Evolutionary conservation across 2,329 filamentous ascomycete species (phyloP).

Genomic region (Onygena corvina): DNA sequence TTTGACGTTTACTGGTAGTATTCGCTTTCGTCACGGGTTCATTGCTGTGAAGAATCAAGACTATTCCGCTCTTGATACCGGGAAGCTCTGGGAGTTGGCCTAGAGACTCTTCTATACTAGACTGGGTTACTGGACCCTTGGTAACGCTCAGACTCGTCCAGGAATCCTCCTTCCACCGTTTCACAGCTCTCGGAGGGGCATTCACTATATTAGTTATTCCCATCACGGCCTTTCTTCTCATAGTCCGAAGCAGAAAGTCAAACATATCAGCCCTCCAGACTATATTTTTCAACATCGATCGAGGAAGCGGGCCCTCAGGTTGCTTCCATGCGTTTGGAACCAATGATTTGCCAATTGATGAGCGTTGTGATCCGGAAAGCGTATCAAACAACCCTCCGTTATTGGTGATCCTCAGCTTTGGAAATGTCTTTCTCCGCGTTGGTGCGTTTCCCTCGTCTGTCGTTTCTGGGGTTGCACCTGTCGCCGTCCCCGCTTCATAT

Average conservation of each 20-base stretch:
- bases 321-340: conserved; percentile 29
- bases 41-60: neutral
- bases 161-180: neutral
- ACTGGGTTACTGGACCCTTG: neutral
- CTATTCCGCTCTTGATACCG: neutral
- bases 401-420: conserved; percentile 7
- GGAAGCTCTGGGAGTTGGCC: neutral
- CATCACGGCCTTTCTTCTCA: conserved; percentile 28
- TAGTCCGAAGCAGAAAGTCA: conserved; percentile 28
- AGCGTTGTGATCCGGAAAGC: neutral
- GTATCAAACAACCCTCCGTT: conserved; percentile 3
- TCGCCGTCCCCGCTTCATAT: neutral
- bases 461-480: neutral
- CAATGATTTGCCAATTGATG: conserved; percentile 15
- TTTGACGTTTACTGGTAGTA: neutral
- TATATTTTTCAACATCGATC: conserved; percentile 22
- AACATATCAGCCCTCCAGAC: conserved; percentile 41
- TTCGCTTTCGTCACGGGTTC: neutral
- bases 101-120: neutral
- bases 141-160: neutral
- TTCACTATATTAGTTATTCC: conserved; percentile 24
- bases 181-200: neutral
- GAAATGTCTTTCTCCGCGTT: neutral
- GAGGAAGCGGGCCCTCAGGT: conserved; percentile 22
- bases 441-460: neutral